phyloP scores from a whole-genome alignment of 257 asterid species.

The Nicotiana tabacum region DNA sequence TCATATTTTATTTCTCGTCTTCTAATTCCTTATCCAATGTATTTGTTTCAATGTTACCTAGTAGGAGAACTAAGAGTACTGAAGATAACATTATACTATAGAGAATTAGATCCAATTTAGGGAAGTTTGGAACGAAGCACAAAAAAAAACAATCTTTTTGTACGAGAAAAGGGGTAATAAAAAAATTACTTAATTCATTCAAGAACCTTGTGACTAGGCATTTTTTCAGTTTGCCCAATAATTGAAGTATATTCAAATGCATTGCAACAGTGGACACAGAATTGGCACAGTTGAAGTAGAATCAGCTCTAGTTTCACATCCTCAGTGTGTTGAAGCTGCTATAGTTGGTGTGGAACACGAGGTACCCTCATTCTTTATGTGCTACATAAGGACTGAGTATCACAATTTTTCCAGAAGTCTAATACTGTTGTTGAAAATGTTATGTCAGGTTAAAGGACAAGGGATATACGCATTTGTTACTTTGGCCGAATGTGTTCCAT shows the following conservation, averaged over 20 bases:
- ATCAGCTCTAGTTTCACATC: conserved; percentile 96
- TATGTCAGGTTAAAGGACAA: conserved; percentile 84
- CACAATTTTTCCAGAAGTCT: not conserved
- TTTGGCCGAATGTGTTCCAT: conserved; percentile 79
- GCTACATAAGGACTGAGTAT: not conserved
- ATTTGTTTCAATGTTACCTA: no score
- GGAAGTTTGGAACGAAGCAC: not conserved
- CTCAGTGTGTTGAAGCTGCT: conserved; percentile 94
- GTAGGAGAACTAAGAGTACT: no score
- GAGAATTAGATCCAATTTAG: not conserved
- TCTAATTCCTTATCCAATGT: not conserved
- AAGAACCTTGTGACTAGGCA: no score
- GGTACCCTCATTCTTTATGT: conserved; percentile 27
- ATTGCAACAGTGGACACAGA: conserved; percentile 72
- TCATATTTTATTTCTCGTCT: no score
- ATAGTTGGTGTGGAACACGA: conserved; percentile 97
- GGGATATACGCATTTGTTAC: conserved; percentile 94
- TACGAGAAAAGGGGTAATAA: not conserved
- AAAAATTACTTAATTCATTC: no score
- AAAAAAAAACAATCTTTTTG: not conserved
- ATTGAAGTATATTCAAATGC: not conserved
- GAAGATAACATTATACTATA: no score
- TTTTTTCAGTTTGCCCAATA: no score
- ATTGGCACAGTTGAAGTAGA: conserved; percentile 99
- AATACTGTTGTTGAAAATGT: not conserved